Conservation (phyloP, 352 stramenopile genomes). For the Phytophthora fragariae region DNA sequence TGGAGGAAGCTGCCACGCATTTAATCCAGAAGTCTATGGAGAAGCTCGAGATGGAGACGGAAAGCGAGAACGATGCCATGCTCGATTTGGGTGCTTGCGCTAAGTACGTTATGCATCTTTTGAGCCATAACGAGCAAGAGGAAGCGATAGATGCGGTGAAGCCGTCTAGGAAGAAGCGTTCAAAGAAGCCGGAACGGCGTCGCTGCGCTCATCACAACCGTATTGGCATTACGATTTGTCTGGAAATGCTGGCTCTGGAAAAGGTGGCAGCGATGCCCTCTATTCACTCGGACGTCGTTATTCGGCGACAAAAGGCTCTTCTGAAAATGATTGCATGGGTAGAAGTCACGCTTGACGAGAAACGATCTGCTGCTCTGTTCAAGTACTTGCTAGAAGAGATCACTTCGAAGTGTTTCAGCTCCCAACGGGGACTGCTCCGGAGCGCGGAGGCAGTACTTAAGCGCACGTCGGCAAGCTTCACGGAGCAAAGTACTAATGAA, state of each 20-base stretch:
- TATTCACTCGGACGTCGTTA: slow-evolving; percentile 44
- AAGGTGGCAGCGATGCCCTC: slow-evolving; percentile 41
- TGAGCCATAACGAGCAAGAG: slow-evolving; percentile 57
- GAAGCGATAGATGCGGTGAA: slow-evolving; percentile 20
- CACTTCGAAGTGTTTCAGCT: slow-evolving; percentile 46
- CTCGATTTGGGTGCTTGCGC: slow-evolving; percentile 60
- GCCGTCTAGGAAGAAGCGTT: slow-evolving; percentile 16
- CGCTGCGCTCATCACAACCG: slow-evolving; percentile 77
- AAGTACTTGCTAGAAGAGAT: slow-evolving; percentile 62
- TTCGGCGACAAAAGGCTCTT: slow-evolving; percentile 56
- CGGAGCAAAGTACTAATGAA: slow-evolving; percentile 35
- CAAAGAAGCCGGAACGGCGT: slow-evolving; percentile 33
- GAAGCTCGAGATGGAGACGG: slow-evolving; percentile 48
- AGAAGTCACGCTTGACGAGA: slow-evolving; percentile 58
- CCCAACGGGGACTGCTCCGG: slow-evolving; percentile 50
- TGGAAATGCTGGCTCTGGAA: slow-evolving; percentile 76
- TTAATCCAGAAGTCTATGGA: slow-evolving; percentile 72
- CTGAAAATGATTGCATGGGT: slow-evolving; percentile 61
- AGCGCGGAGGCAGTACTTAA: slow-evolving; percentile 60
- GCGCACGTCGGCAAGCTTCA: slow-evolving; percentile 46
- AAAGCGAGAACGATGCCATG: slow-evolving; percentile 34
- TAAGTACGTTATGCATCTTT: slow-evolving; percentile 72
- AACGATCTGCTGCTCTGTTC: slow-evolving; percentile 61
- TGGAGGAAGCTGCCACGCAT: slow-evolving; percentile 72
- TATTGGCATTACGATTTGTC: slow-evolving; percentile 72